phyloP scores from a whole-genome alignment of 1,139 yeast species.

The Pichiaceae sp. region DNA sequence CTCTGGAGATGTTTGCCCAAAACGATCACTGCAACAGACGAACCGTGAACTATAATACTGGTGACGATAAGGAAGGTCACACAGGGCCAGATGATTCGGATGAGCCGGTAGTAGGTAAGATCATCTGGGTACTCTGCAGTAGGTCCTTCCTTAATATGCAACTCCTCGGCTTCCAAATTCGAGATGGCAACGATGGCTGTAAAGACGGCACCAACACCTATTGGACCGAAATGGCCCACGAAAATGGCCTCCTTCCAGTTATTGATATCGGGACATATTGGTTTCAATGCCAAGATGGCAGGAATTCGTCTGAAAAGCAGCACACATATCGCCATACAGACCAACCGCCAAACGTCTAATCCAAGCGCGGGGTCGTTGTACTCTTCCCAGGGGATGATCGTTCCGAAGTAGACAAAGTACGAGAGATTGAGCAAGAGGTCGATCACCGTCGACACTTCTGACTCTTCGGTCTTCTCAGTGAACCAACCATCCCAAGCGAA shows the following conservation, averaged over 20 bases:
- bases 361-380: constrained; percentile 66
- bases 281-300: constrained; percentile 70
- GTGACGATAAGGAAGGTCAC: constrained; percentile 78
- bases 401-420: constrained; percentile 88
- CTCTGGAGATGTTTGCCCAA: constrained; percentile 85
- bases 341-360: constrained; percentile 74
- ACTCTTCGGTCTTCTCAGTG: constrained; percentile 78
- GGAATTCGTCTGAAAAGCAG: constrained; percentile 84
- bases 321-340: constrained; percentile 73
- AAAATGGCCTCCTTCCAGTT: constrained; percentile 94
- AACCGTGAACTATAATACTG: constrained; percentile 90
- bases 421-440: constrained; percentile 79
- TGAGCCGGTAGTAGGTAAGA: constrained; percentile 57
- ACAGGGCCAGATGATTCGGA: constrained; percentile 83
- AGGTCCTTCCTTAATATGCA: constrained; percentile 43
- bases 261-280: constrained; percentile 82
- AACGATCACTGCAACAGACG: constrained; percentile 83
- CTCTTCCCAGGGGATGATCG: constrained; percentile 87
- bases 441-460: constrained; percentile 88
- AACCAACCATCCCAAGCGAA: constrained; percentile 97
- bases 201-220: constrained; percentile 95
- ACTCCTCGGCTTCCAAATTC: constrained; percentile 53
- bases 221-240: constrained; percentile 97
- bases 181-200: constrained; percentile 80
- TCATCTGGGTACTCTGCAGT: constrained; percentile 46